Evolutionary conservation across 352 stramenopile species (phyloP).

Genomic region (Phytophthora podocarpi): DNA sequence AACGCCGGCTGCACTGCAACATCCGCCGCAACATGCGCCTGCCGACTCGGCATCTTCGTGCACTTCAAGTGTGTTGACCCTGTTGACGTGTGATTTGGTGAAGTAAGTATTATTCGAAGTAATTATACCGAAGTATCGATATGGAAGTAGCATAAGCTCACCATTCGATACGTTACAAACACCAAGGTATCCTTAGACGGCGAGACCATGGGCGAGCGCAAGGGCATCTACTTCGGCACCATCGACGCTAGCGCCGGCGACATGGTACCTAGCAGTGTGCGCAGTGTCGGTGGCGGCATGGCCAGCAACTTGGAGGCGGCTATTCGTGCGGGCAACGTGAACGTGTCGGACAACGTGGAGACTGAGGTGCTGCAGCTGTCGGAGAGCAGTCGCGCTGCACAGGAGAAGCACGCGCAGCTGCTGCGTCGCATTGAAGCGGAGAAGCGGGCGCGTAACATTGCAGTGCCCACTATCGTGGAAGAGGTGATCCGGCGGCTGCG

Average conservation of each 20-base stretch:
- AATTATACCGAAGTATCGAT: background rate
- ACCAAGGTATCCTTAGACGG: slow-evolving; percentile 1
- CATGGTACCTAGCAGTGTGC: slow-evolving; percentile 54
- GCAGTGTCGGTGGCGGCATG: slow-evolving; percentile 2
- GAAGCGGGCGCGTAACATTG: slow-evolving; percentile 88
- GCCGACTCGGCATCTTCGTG: slow-evolving; percentile 1
- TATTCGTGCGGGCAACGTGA: slow-evolving; percentile 84
- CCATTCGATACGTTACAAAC: background rate
- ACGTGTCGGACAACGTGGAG: slow-evolving; percentile 72
- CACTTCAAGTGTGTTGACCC: slow-evolving; percentile 17
- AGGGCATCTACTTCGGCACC: slow-evolving; percentile 85
- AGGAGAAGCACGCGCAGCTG: slow-evolving; percentile 89
- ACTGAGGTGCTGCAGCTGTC: slow-evolving; percentile 87
- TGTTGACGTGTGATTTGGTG: slow-evolving; percentile 23
- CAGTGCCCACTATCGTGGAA: slow-evolving; percentile 92
- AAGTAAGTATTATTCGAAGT: no score
- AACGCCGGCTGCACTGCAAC: slow-evolving; percentile 27
- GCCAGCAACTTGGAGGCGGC: slow-evolving; percentile 62
- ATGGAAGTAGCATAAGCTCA: background rate
- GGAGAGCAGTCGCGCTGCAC: slow-evolving; percentile 77
- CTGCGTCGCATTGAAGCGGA: slow-evolving; percentile 91
- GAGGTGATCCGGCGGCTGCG: slow-evolving; percentile 93
- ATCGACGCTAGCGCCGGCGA: slow-evolving; percentile 48
- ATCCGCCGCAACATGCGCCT: background rate
- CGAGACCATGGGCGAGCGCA: slow-evolving; percentile 64